Base-by-base conservation (phyloP, 371 early-diverging fungal species). In the Mortierella sp. region DNA sequence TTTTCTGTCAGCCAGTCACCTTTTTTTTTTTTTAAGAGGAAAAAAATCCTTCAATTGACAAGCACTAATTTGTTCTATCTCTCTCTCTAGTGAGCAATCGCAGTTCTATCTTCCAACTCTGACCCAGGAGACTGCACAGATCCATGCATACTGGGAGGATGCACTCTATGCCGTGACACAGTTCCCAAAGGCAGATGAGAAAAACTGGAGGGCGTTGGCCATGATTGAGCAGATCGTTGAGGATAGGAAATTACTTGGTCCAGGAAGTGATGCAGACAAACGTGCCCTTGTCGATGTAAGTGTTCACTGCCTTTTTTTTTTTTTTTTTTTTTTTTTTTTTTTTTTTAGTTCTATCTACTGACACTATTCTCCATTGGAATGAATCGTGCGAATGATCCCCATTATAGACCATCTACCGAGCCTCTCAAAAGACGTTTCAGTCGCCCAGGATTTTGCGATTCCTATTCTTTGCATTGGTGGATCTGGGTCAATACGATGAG, bases 401-500 rank as follows among this genome's bases (percentile, higher is more conserved):
- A 43, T 30, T 30, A 60, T 70, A 92, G 82, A 81, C 86, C 6
- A 77, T 94, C 50, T 89, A 92, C 67, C 85, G 90, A 21, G 88
- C 90, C 7, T 82, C 90, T 0, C 85, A 87, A 64, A 84, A 85
- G 50, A 91, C 93, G 0, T 93, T 91, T 79, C 91, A 93, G 67
- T 93, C 94, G 3, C 93, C 93, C 15, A 81, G 85, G 0, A 84
- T 93, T 47, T 64, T 90, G 30, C 91, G 93, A 0, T 91, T 89
- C 66, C 74, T 92, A n/a, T 86, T 90, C 67, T 80, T 81, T 57
- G 83, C 87, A 0, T 82, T 92, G 18, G 76, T 87, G 12, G 81
- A 74, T 18, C 69, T 89, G 21, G 94, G 94, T 9, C 92, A 93
- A 65, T 93, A 87, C 76, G 87, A 90, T 28, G 94, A 94, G 80